Percentiles rank a stretch among this genome's conserved stretches.
These are phyloP conservation scores for Vicia faba DNA, from an alignment of 306 rosid genomes.

Conservation along the genomic window DNA sequence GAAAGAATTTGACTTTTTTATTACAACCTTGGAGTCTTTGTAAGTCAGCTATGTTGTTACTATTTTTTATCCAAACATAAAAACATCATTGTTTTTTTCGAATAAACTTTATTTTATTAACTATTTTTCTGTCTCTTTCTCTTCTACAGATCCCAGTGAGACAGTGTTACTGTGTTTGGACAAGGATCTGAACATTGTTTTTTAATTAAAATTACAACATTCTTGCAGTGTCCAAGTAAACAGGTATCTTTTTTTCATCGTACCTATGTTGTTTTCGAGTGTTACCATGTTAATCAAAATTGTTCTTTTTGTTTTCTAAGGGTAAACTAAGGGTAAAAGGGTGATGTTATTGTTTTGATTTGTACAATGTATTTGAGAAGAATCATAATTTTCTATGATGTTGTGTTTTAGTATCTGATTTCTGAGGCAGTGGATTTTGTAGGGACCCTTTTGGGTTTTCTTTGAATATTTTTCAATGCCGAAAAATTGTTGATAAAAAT, in stretches of 20 bases:
- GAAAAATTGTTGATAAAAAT: constrained; percentile 45
- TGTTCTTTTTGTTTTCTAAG: constrained; percentile 20
- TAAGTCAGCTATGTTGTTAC: constrained; percentile 38
- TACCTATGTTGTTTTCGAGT: background rate
- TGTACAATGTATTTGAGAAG: too few relatives aligned
- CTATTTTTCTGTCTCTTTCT: constrained; percentile 47
- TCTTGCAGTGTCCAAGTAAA: constrained; percentile 46
- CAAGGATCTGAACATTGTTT: background rate
- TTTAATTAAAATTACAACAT: too few relatives aligned
- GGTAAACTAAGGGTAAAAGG: background rate
- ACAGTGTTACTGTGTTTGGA: constrained; percentile 33
- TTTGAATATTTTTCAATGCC: constrained; percentile 19
- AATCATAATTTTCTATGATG: background rate
- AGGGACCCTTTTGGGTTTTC: constrained; percentile 10
- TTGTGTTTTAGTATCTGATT: background rate
- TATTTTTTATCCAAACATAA: background rate
- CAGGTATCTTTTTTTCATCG: constrained; percentile 34
- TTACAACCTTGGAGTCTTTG: constrained; percentile 27
- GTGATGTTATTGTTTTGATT: too few relatives aligned
- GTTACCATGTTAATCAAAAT: constrained; percentile 37
- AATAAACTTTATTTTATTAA: background rate
- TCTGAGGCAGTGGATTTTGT: constrained; percentile 16
- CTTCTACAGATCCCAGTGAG: constrained; percentile 61
- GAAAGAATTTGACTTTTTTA: constrained; percentile 43
- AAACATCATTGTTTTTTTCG: too few relatives aligned